Evolutionary conservation across 2,329 filamentous ascomycete genomes (phyloP), one percentile per base, ranked within the genome.

Genomic region (Calonectria multiphialidica): DNA sequence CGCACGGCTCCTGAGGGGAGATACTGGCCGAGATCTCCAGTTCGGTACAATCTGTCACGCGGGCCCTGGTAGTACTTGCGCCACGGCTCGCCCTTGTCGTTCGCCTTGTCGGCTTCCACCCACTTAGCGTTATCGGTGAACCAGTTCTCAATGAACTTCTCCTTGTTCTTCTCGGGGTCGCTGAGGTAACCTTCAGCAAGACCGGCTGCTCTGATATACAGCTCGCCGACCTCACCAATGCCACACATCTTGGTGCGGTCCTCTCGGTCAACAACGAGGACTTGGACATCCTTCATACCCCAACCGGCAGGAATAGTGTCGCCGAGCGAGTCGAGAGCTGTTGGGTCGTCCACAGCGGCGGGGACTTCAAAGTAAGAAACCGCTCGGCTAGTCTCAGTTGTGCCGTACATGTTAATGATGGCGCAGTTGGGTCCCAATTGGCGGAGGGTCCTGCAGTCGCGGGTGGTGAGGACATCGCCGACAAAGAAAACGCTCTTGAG

Each of bases 281-380:
- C 87, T 82, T 98, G 96, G 2, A 98, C 96, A 78, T 98, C 91
- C 77, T 94, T 84, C 93, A 98, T 98, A 25, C 96, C 96, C 81
- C 89, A 90, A 13, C 96, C 96, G 23, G 93, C 95, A 4, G 96
- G 95, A 57, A 98, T 92, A 28, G 93, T 92, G 77, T 98, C 94
- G 15, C 80, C 81, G 3, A 90, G 76, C 25, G 67, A 69, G n/a
- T 89, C 86, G 3, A 90, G 78, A 18, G 75, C 80, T 5, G 80
- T 75, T 2, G 94, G 90, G 67, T 95, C 90, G 72, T 91, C 88
- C 13, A 87, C 89, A 33, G 87, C 86, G 79, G 90, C 93, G 1
- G 92, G 92, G 18, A 98, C 91, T 79, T 96, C 91, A 81, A 91
- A 98, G 85, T 94, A 98, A 76, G 92, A 95, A 49, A 98, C 95